A percentile compares a stretch with the other conserved stretches of the same genome.
phyloP scores from a whole-genome alignment of 208 protist genomes.

The Leishmania lainsoni region DNA sequence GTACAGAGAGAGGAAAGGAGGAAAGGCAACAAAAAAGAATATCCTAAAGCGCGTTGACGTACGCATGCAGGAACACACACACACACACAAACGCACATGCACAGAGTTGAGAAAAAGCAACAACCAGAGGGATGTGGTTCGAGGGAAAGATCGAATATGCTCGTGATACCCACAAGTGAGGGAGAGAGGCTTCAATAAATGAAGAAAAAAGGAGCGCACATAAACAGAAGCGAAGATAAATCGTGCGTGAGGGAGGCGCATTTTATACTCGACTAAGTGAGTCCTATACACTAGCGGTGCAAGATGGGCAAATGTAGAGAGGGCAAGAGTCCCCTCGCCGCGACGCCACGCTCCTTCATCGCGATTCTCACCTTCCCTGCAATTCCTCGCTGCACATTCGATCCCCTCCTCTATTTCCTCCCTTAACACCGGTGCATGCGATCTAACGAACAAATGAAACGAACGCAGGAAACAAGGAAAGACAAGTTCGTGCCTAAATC shows the following conservation, averaged over 20 bases:
- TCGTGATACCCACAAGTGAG: too few relatives aligned
- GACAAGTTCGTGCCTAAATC: too few relatives aligned
- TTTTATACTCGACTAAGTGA: too few relatives aligned
- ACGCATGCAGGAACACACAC: not conserved
- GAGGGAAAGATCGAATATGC: not conserved
- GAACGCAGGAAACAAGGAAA: not conserved
- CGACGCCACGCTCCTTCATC: not conserved
- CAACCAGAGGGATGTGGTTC: not conserved
- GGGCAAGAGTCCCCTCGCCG: not conserved
- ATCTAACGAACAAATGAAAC: not conserved
- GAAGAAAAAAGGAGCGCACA: too few relatives aligned
- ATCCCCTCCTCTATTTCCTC: not conserved
- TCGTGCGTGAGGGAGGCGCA: too few relatives aligned
- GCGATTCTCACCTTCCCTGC: not conserved
- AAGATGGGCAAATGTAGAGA: not conserved
- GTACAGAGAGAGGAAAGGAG: not conserved
- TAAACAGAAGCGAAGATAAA: too few relatives aligned
- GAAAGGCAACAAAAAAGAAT: not conserved
- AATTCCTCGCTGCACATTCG: not conserved
- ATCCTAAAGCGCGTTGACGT: not conserved
- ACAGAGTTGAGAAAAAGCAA: too few relatives aligned
- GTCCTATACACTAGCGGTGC: not conserved
- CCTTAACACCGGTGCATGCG: not conserved
- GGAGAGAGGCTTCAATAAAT: too few relatives aligned
- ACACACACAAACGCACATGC: not conserved